Evolutionary conservation across 2,329 filamentous ascomycete genomes (phyloP), one percentile per base, ranked within the genome.

Genomic region (Orbilia blumenaviensis): DNA sequence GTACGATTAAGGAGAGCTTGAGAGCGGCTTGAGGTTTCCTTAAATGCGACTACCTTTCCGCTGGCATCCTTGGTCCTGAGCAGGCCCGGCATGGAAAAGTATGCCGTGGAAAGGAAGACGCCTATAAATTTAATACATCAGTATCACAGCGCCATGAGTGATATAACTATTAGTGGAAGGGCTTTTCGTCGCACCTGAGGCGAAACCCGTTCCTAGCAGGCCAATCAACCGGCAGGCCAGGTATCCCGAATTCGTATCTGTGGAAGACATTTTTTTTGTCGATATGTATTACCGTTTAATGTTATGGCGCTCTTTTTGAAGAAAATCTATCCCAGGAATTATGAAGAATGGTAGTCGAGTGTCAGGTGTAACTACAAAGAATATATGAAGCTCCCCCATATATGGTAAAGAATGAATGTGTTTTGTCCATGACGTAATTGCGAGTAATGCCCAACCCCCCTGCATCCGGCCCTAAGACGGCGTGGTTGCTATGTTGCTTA

Each of bases 151-250:
- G 12, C 36, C 36, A 14, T 29, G 27, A 7, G 2, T 34, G 23
- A 36, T 42, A 14, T 18, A 14, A 61, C 36, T 1, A 32, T 34
- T 25, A 16, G 32, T 12, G 36, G 38, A 61, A 56, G 50, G 18
- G n/a, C 16, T 3, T n/a, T 6, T 9, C 21, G 16, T 38, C 64
- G 16, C 52, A 68, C 64, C 64, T 18, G 64, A 68, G 23, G 64
- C 64, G 42, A 68, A 68, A 21, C 54, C 64, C 14, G 64, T 68
- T 10, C 64, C 64, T 9, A 68, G 25, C 9, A 68, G 52, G 41
- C 64, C 54, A 18, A 68, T 61, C 27, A 68, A 27, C 46, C 54
- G 50, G 64, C 64, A 60, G n/a, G 64, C 64, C n/a, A 68, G 32
- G 41, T 60, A 68, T 7, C 64, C 36, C 7, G 52, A 61, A 32